Percentiles rank a stretch among this genome's conserved stretches.
Evolutionary conservation across 306 rosid species (phyloP).

Genomic region (Rosa chinensis): DNA sequence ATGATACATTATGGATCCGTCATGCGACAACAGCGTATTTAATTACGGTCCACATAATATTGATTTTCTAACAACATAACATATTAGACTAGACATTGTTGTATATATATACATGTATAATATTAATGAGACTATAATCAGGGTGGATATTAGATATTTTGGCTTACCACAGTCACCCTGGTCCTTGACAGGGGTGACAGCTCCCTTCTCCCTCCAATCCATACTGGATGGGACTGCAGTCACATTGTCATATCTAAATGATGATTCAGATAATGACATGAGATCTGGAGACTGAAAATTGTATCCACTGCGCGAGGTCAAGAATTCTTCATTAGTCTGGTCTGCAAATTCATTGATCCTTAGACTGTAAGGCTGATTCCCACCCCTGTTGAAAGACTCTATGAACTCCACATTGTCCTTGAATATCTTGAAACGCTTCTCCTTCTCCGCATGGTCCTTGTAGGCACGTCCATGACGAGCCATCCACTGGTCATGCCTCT

Average conservation of each 20-base stretch:
- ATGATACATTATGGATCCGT: background rate
- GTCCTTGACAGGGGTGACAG: slow-evolving; percentile 33
- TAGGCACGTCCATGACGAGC: slow-evolving; percentile 9
- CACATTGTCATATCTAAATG: slow-evolving; percentile 19
- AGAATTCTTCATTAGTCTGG: slow-evolving; percentile 41
- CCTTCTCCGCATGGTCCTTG: slow-evolving; percentile 27
- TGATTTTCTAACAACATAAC: background rate
- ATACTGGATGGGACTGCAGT: slow-evolving; percentile 15
- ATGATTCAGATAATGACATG: background rate
- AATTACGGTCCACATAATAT: background rate
- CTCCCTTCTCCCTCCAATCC: slow-evolving; percentile 42
- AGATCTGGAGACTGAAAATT: background rate
- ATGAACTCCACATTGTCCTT: slow-evolving; percentile 34
- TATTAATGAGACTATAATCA: background rate
- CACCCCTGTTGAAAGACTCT: slow-evolving; percentile 34
- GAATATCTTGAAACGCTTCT: slow-evolving; percentile 33
- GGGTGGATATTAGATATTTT: background rate
- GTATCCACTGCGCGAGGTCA: slow-evolving; percentile 31
- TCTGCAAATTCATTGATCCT: slow-evolving; percentile 38
- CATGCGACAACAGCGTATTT: too few species aligned
- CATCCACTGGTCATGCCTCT: slow-evolving; percentile 35
- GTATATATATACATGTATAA: background rate
- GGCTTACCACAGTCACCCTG: slow-evolving; percentile 38
- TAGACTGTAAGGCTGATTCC: slow-evolving; percentile 36
- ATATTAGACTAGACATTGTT: background rate